Evolutionary conservation across 768 basidiomycete genomes (phyloP).

Genomic region (Mycena rebaudengoi): DNA sequence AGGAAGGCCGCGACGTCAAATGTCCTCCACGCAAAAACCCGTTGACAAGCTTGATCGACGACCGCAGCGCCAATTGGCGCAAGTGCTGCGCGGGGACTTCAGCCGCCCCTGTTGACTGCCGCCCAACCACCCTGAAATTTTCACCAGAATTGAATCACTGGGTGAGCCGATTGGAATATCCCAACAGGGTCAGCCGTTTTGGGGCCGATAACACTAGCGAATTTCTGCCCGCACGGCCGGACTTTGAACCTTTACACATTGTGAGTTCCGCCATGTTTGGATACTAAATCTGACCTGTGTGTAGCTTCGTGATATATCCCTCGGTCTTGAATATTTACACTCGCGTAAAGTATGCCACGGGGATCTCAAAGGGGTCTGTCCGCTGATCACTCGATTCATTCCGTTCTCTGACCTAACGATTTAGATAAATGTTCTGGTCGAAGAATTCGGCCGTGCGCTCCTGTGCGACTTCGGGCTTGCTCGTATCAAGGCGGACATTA

Average conservation of each 20-base stretch:
- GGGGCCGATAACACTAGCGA: conserved; percentile 1
- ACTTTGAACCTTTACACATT: conserved; percentile 4
- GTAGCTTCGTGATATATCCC: conserved; percentile 32
- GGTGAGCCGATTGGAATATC: too few species aligned
- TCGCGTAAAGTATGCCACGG: conserved; percentile 36
- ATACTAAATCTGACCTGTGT: background rate
- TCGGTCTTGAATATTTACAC: conserved; percentile 36
- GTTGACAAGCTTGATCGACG: too few species aligned
- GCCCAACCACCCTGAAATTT: too few species aligned
- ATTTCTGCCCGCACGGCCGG: background rate
- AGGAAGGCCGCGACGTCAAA: too few species aligned
- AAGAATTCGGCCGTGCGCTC: conserved; percentile 31
- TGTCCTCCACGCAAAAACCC: too few species aligned
- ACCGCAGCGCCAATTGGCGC: too few species aligned
- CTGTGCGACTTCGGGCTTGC: conserved; percentile 39
- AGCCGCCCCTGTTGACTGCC: too few species aligned
- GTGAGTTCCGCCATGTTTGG: background rate
- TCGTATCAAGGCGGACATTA: conserved; percentile 34
- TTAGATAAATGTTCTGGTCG: conserved; percentile 34
- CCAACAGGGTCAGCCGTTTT: too few species aligned
- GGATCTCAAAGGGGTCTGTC: conserved; percentile 36
- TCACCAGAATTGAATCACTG: too few species aligned
- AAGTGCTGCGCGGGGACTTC: too few species aligned
- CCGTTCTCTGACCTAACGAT: background rate
- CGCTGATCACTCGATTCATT: background rate